Base-by-base conservation (phyloP, 2,329 filamentous ascomycete species). In the Periglandula ipomoeae region DNA sequence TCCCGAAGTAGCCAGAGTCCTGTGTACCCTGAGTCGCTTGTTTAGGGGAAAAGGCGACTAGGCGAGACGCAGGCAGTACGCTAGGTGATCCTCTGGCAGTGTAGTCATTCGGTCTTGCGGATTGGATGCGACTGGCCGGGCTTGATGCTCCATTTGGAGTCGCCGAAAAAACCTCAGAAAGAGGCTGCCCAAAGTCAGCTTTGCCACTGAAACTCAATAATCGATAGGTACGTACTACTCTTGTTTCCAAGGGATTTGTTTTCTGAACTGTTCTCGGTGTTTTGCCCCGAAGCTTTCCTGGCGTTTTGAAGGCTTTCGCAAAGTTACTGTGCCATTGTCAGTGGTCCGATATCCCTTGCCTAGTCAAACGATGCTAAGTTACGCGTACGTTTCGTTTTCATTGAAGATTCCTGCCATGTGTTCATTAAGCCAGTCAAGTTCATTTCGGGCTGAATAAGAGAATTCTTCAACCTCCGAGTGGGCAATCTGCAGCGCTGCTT, bases 371-470 rank as follows among this genome's bases (percentile, higher is more conserved):
- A 30, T 10, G 20, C 43, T 35, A 37, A 37, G 46, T 10, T 23
- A 53, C 53, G 46, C 63, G 61, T 79, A 96, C 93, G 89, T 80
- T 68, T 90, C 82, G 61, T 89, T 86, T 58, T 85, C 82, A 59
- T 83, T 85, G 65, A 97, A 95, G 61, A 98, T 88, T 54, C 95
- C 89, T 44, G 82, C 81, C 91, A 98, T 96, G 66, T 98, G 93
- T 70, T 97, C 93, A 62, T 98, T 97, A 59, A 98, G 74, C 93
- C 93, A 98, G 64, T 97, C 90, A 61, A 97, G 73, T 66, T 98
- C 93, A 68, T 97, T 95, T 50, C 87, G 82, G 53, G 88, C 90
- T 26, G 89, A 89, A 69, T 87, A 97, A 39, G 87, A 81, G 62
- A 97, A 94, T 69, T 98, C 94, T 57, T 97, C 91, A 48, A 87